phyloP scores from a whole-genome alignment of 768 basidiomycete species.

The Dendrothele bispora region DNA sequence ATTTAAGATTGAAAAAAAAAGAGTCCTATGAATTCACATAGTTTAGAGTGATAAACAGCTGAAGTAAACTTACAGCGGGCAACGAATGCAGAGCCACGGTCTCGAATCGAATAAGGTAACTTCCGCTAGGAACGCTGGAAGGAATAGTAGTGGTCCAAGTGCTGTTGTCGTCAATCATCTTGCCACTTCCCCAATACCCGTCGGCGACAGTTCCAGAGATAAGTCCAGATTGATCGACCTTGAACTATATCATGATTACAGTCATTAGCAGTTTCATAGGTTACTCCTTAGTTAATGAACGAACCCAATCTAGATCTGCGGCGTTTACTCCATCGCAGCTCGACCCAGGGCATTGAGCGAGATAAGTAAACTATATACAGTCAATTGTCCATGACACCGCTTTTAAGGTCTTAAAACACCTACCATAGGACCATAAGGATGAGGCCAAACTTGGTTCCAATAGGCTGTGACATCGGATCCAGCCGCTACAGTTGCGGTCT shows the following conservation, averaged over 20 bases:
- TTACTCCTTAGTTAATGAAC: background rate
- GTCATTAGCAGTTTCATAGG: background rate
- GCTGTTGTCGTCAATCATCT: slow-evolving; percentile 45
- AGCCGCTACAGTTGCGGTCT: slow-evolving; percentile 42
- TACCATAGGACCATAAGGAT: slow-evolving; percentile 45
- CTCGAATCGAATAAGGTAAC: slow-evolving; percentile 50
- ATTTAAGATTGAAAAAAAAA: slow-evolving; percentile 6
- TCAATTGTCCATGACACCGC: background rate
- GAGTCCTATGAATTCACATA: background rate
- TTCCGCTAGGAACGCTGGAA: slow-evolving; percentile 39
- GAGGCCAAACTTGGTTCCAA: slow-evolving; percentile 48
- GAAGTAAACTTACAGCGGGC: slow-evolving; percentile 42
- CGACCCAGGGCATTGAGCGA: slow-evolving; percentile 44
- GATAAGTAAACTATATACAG: slow-evolving; percentile 36
- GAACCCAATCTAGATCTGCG: slow-evolving; percentile 40
- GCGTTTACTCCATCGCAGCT: slow-evolving; percentile 41
- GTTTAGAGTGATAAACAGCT: background rate
- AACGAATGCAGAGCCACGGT: slow-evolving; percentile 49
- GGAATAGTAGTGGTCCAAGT: slow-evolving; percentile 49
- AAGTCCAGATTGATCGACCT: slow-evolving; percentile 46
- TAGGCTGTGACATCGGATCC: slow-evolving; percentile 42
- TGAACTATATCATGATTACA: slow-evolving; percentile 30
- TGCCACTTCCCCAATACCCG: slow-evolving; percentile 42
- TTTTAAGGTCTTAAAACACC: background rate
- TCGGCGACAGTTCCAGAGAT: slow-evolving; percentile 40